Evolutionary conservation across 1,284 basidiomycete genomes (phyloP).

Genomic region (Trametes versicolor): DNA sequence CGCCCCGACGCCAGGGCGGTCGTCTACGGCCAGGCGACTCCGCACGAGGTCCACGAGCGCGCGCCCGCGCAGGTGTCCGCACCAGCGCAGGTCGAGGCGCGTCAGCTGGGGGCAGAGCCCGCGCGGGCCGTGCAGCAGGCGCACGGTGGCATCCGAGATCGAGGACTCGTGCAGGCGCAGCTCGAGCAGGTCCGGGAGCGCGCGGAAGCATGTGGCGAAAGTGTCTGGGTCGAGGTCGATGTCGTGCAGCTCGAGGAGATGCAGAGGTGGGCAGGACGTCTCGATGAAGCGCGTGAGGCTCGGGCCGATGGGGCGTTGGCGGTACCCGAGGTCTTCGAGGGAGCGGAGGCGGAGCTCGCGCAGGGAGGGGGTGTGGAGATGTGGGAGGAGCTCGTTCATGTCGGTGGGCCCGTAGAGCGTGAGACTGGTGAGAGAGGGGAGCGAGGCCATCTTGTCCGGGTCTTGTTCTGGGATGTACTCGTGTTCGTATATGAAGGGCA

Average conservation of each 20-base stretch:
- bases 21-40: constrained; percentile 45
- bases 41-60: constrained; percentile 60
- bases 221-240: constrained; percentile 56
- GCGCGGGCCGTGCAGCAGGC: constrained; percentile 50
- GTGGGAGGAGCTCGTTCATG: constrained; percentile 54
- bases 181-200: constrained; percentile 54
- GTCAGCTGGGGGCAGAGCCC: constrained; percentile 59
- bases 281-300: constrained; percentile 54
- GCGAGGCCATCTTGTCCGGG: constrained; percentile 41
- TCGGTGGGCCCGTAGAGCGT: constrained; percentile 53
- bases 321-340: constrained; percentile 50
- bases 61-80: constrained; percentile 61
- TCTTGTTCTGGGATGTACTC: constrained; percentile 47
- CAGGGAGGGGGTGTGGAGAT: constrained; percentile 56
- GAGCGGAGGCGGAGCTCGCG: constrained; percentile 57
- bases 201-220: constrained; percentile 53
- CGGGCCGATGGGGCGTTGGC: constrained; percentile 50
- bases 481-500: constrained; percentile 49
- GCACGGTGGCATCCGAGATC: constrained; percentile 60
- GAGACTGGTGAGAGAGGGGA: constrained; percentile 53
- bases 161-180: constrained; percentile 70
- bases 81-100: constrained; percentile 69
- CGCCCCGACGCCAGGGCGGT: constrained; percentile 11
- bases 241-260: constrained; percentile 65
- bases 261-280: constrained; percentile 52